phyloP scores from a whole-genome alignment of 108 stramenopile species.

The Discostella stelligeroides region DNA sequence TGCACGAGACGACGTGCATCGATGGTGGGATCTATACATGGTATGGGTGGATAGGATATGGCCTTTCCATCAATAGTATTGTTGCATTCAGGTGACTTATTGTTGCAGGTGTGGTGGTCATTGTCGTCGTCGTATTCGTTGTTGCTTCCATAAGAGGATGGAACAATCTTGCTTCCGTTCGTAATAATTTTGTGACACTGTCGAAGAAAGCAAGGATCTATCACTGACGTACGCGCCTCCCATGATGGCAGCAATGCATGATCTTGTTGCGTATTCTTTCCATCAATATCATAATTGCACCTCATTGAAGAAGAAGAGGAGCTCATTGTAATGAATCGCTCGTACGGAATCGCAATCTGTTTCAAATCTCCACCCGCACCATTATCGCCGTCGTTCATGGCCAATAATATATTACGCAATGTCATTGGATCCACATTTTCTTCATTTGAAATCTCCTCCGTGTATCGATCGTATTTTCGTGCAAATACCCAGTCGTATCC shows the following conservation, averaged over 20 bases:
- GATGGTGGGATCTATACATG: slow-evolving; percentile 59
- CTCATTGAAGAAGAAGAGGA: background rate
- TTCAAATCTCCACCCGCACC: slow-evolving; percentile 21
- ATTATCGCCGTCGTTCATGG: slow-evolving; percentile 26
- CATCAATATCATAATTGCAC: too few species aligned
- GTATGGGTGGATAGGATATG: slow-evolving; percentile 67
- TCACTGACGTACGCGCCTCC: slow-evolving; percentile 38
- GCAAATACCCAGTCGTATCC: slow-evolving; percentile 55
- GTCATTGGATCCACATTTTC: slow-evolving; percentile 58
- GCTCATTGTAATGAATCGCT: slow-evolving; percentile 40
- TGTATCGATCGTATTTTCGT: slow-evolving; percentile 63
- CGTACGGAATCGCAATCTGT: slow-evolving; percentile 47
- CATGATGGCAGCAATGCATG: slow-evolving; percentile 6
- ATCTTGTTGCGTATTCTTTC: too few species aligned
- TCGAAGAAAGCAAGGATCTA: slow-evolving; percentile 25
- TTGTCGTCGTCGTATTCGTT: slow-evolving; percentile 4
- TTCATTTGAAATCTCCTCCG: slow-evolving; percentile 72
- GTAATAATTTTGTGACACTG: slow-evolving; percentile 9
- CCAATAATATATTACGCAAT: slow-evolving; percentile 45
- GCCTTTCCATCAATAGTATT: slow-evolving; percentile 52
- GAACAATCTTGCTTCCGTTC: slow-evolving; percentile 67
- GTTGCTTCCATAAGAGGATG: slow-evolving; percentile 50
- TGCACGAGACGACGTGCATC: slow-evolving; percentile 40
- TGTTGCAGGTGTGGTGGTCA: background rate
- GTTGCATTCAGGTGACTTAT: slow-evolving; percentile 6